Conservation (phyloP, 495 filamentous ascomycete species). For the Hamigera avellanea region DNA sequence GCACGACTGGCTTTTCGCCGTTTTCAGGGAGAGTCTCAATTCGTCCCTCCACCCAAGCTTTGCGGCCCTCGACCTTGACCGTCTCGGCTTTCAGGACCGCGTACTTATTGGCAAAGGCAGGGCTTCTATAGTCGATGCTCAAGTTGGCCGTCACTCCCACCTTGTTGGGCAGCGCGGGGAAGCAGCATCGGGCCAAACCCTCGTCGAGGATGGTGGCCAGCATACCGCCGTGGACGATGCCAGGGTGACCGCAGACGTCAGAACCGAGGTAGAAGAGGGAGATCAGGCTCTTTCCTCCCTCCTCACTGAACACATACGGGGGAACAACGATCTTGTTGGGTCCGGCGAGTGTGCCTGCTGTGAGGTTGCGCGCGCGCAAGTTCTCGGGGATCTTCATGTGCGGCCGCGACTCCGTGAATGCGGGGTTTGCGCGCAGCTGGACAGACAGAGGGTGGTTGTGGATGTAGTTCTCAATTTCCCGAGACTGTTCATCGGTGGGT, state of each 20-base stretch:
- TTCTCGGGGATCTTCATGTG: constrained; percentile 69
- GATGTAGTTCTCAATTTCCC: constrained; percentile 60
- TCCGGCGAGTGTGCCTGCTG: constrained; percentile 68
- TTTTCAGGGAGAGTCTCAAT: constrained; percentile 70
- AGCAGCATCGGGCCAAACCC: constrained; percentile 81
- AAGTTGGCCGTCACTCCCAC: constrained; percentile 85
- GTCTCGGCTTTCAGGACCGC: constrained; percentile 73
- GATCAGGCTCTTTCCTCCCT: constrained; percentile 58
- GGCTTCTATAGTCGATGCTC: constrained; percentile 78
- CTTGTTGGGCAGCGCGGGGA: constrained; percentile 78
- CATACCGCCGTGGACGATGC: constrained; percentile 84
- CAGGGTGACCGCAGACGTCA: constrained; percentile 81
- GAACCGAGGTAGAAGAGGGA: constrained; percentile 69
- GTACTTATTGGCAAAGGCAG: constrained; percentile 64
- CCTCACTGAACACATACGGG: constrained; percentile 63
- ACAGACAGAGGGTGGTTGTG: constrained; percentile 59
- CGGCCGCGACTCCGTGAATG: constrained; percentile 68
- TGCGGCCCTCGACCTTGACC: constrained; percentile 81
- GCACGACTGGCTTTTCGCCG: constrained; percentile 48
- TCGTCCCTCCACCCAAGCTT: constrained; percentile 89
- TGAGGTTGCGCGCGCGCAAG: constrained; percentile 63
- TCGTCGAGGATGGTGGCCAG: constrained; percentile 90
- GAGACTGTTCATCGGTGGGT: constrained; percentile 47
- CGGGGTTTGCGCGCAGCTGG: constrained; percentile 52
- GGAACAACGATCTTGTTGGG: constrained; percentile 71